These are phyloP conservation scores for Metschnikowia chrysomelidarum DNA, from an alignment of 805 yeast species.

Conservation along the genomic window DNA sequence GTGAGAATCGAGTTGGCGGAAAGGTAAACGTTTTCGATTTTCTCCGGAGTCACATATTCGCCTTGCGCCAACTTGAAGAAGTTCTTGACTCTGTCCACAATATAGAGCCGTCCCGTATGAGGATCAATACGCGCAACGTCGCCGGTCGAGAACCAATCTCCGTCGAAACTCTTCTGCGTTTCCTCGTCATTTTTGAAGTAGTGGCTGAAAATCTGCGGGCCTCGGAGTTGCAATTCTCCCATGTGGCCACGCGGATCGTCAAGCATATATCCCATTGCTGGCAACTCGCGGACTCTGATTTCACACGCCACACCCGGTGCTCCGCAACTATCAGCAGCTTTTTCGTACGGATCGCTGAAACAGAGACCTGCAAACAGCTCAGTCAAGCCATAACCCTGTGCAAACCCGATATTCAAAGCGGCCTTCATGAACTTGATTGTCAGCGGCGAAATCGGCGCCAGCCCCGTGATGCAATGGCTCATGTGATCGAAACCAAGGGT, in stretches of 20 bases:
- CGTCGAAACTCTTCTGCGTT: conserved; percentile 50
- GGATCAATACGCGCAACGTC: conserved; percentile 35
- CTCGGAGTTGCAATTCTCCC: conserved; percentile 64
- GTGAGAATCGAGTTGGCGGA: conserved; percentile 16
- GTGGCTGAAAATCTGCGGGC: conserved; percentile 57
- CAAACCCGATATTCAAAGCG: conserved; percentile 54
- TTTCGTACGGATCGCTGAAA: conserved; percentile 41
- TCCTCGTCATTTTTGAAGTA: conserved; percentile 59
- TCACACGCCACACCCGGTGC: conserved; percentile 54
- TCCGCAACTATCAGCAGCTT: conserved; percentile 57
- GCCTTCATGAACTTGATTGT: conserved; percentile 62
- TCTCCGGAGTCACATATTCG: conserved; percentile 71
- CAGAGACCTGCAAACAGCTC: conserved; percentile 61
- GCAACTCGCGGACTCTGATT: conserved; percentile 56
- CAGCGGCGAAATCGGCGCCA: conserved; percentile 68
- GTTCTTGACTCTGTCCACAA: conserved; percentile 71
- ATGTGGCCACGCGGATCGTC: conserved; percentile 29
- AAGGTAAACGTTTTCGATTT: conserved; percentile 62
- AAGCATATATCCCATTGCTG: conserved; percentile 51
- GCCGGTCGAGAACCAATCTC: conserved; percentile 56
- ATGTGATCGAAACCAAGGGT: conserved; percentile 36
- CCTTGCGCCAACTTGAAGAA: conserved; percentile 61
- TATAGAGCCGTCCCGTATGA: conserved; percentile 50
- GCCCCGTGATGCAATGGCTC: conserved; percentile 39
- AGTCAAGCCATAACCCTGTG: conserved; percentile 76